Conservation (phyloP, 805 yeast species). For the Metschnikowia matae region DNA sequence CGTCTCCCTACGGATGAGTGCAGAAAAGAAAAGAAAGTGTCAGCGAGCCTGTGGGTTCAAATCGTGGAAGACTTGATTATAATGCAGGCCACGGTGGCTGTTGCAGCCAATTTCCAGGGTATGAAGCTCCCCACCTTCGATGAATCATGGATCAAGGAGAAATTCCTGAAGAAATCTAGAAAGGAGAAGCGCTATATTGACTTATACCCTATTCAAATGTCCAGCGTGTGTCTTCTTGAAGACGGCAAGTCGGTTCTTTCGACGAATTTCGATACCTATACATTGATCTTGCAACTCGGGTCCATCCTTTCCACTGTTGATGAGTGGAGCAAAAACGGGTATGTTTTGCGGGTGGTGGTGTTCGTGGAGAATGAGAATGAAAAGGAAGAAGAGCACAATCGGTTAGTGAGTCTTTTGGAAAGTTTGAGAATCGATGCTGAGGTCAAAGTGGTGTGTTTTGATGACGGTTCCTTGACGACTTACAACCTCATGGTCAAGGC, state of each 20-base stretch:
- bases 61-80: conserved; percentile 84
- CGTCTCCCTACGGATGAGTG: conserved; percentile 74
- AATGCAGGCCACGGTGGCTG: conserved; percentile 88
- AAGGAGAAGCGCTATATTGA: conserved; percentile 61
- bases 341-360: conserved; percentile 72
- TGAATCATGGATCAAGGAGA: conserved; percentile 15
- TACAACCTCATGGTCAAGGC: conserved; percentile 83
- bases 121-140: conserved; percentile 55
- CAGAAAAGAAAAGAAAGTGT: conserved; percentile 63
- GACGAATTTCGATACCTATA: conserved; percentile 93
- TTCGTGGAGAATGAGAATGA: conserved; percentile 80
- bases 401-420: conserved; percentile 62
- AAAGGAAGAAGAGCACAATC: conserved; percentile 59
- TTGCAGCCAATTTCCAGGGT: conserved; percentile 80
- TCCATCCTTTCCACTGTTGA: conserved; percentile 92
- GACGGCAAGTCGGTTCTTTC: conserved; percentile 69
- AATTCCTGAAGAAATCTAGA: neutral
- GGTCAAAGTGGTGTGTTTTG: conserved; percentile 68
- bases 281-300: conserved; percentile 88
- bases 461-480: conserved; percentile 48
- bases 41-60: conserved; percentile 84
- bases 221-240: conserved; percentile 67
- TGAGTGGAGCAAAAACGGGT: conserved; percentile 74
- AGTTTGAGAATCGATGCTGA: conserved; percentile 83
- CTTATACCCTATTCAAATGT: conserved; percentile 95